Percentiles rank a stretch among this genome's conserved stretches.
phyloP scores from a whole-genome alignment of 2,329 filamentous ascomycete species.

The Monilinia aucupariae region DNA sequence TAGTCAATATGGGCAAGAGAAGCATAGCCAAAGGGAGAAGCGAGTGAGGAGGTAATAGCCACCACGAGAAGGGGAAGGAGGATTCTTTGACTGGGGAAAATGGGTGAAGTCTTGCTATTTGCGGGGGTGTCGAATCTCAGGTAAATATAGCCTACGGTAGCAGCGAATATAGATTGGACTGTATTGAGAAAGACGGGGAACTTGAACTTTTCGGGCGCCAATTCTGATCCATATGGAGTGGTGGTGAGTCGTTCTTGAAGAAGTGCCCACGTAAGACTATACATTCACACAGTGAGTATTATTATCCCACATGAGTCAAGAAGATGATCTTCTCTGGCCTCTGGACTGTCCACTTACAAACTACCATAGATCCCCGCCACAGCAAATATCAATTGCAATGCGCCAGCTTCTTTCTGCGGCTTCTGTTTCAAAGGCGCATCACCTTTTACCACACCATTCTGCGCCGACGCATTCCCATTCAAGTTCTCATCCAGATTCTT shows the following conservation, averaged over 20 bases:
- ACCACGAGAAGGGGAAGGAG: constrained; percentile 76
- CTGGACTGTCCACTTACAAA: constrained; percentile 58
- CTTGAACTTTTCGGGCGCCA: constrained; percentile 71
- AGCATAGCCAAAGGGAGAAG: constrained; percentile 93
- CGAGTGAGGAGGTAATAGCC: constrained; percentile 79
- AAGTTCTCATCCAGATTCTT: constrained; percentile 26
- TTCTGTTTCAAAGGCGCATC: constrained; percentile 19
- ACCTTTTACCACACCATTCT: constrained; percentile 33
- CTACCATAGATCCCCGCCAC: constrained; percentile 95
- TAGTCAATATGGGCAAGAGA: constrained; percentile 92
- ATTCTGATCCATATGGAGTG: constrained; percentile 66
- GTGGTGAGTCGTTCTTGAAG: constrained; percentile 98
- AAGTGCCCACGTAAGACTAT: constrained; percentile 86
- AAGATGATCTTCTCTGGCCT: neutral
- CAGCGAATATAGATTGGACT: constrained; percentile 85
- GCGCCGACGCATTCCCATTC: constrained; percentile 23
- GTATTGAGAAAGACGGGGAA: constrained; percentile 96
- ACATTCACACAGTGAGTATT: constrained; percentile 4
- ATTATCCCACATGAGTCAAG: too few species aligned
- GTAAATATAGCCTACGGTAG: constrained; percentile 75
- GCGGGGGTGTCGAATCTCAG: constrained; percentile 59
- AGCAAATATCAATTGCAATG: constrained; percentile 74
- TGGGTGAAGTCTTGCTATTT: constrained; percentile 49
- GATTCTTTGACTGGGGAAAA: constrained; percentile 74
- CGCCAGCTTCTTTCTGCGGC: constrained; percentile 49